Base-by-base conservation (phyloP, 2,329 filamentous ascomycete genomes). In the Colletotrichum theobromicola region DNA sequence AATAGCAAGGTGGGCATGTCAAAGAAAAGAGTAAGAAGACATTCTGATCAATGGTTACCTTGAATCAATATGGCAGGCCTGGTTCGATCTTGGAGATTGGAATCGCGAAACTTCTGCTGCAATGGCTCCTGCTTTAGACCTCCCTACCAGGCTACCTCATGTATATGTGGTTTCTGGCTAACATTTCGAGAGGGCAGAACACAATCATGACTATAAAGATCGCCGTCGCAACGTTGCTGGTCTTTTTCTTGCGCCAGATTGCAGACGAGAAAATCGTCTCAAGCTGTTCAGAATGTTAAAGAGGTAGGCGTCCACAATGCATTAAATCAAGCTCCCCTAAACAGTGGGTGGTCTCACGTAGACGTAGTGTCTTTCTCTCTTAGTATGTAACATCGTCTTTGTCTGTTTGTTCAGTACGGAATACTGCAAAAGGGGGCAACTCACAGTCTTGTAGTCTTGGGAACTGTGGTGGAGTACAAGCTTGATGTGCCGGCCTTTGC, bases 171-270 rank as follows among this genome's bases (percentile, higher is more conserved):
- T 13, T n/a, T 12, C n/a, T 21, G n/a, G 42, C 42, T 46, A 21
- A 21, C n/a, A 46, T 21, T 46, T 21, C 42, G n/a, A 18, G 42
- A 2, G 21, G 18, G 18, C 10, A 46, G 42, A 46, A 46, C 42
- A 21, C 3, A 3, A 2, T 7, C 10, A 21, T 21, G 18, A 5
- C 42, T 46, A 21, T 21, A 7, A 0, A 46, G 18, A n/a, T 46
- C n/a, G 0, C 42, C 21, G 2, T 46, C n/a, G 0, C 7, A 1
- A 46, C 6, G 0, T 4, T 46, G 10, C n/a, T 7, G 0, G 1
- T 46, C 18, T 21, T 4, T 21, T 21, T 46, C n/a, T 46, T 46
- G 10, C 10, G 42, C 42, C 3, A 46, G n/a, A 21, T 46, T 46
- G 2, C 42, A 46, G 42, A 46, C 42, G 5, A 46, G n/a, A 12